These are phyloP conservation scores for Sporisorium exsertum DNA, from an alignment of 1,284 basidiomycete species.

Conservation along the genomic window DNA sequence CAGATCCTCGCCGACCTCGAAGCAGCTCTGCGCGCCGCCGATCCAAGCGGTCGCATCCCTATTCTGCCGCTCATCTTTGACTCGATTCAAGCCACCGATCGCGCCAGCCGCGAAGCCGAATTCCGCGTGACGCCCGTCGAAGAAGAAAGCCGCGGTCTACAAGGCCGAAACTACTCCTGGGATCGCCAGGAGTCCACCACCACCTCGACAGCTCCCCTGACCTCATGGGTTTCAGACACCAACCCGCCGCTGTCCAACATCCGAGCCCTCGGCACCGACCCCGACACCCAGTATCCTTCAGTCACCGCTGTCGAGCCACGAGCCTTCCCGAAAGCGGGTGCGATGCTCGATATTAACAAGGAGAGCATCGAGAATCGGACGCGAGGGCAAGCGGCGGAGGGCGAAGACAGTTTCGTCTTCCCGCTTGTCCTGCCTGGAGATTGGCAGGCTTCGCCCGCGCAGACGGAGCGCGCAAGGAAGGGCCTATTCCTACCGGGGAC, in stretches of 20 bases:
- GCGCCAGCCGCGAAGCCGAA: slow-evolving; percentile 32
- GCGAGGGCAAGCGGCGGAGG: slow-evolving; percentile 1
- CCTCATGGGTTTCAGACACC: slow-evolving; percentile 40
- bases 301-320: slow-evolving; percentile 57
- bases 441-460: slow-evolving; percentile 47
- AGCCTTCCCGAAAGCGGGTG: slow-evolving; percentile 43
- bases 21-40: slow-evolving; percentile 26
- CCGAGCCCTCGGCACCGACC: slow-evolving; percentile 24
- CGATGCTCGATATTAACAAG: slow-evolving; percentile 37
- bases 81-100: slow-evolving; percentile 17
- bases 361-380: slow-evolving; percentile 28
- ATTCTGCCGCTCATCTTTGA: slow-evolving; percentile 55
- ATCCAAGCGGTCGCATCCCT: slow-evolving; percentile 3
- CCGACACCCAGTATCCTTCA: slow-evolving; percentile 23
- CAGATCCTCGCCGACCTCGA: slow-evolving; percentile 56
- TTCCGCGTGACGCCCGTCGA: slow-evolving; percentile 54
- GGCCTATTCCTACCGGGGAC: slow-evolving; percentile 29
- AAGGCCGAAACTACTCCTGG: slow-evolving; percentile 55
- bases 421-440: slow-evolving; percentile 62
- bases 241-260: slow-evolving; percentile 40
- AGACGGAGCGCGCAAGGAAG: slow-evolving; percentile 33
- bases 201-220: slow-evolving; percentile 13
- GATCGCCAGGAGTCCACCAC: slow-evolving; percentile 35
- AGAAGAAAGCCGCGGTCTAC: slow-evolving; percentile 52
- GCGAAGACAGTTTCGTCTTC: slow-evolving; percentile 55